Evolutionary conservation across 2,329 filamentous ascomycete genomes (phyloP).

Genomic region (Xylaria polymorpha): DNA sequence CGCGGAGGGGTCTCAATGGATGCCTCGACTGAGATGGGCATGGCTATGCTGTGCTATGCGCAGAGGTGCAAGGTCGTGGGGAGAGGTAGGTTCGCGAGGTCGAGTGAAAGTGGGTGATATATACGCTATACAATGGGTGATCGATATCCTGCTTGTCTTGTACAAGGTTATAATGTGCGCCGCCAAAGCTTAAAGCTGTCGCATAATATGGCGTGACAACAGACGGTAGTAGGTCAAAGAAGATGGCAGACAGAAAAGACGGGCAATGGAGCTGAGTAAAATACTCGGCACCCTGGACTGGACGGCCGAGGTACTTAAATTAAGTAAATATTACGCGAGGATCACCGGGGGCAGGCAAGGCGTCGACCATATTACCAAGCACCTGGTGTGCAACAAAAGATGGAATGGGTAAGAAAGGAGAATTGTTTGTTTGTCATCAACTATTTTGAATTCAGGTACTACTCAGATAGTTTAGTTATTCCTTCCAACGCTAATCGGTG

Average conservation of each 20-base stretch:
- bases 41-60: constrained; percentile 18
- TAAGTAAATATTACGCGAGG: constrained; percentile 33
- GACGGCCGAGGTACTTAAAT: not conserved
- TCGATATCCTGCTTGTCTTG: constrained; percentile 3
- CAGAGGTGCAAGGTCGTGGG: no score
- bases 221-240: not conserved
- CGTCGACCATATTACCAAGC: constrained; percentile 30
- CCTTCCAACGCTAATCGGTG: constrained; percentile 34
- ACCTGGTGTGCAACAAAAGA: constrained; percentile 22
- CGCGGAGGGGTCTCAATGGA: constrained; percentile 79
- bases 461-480: constrained; percentile 29
- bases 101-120: not conserved
- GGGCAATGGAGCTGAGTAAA: constrained; percentile 8
- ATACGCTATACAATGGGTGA: not conserved
- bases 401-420: constrained; percentile 22
- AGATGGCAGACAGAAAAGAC: constrained; percentile 3
- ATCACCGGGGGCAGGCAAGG: constrained; percentile 2
- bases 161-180: not conserved
- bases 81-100: not conserved
- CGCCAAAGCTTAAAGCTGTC: not conserved
- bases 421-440: constrained; percentile 32
- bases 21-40: constrained; percentile 46
- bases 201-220: not conserved
- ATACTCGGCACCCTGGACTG: constrained; percentile 13
- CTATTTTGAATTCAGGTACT: not conserved